Evolutionary conservation across 495 filamentous ascomycete genomes (phyloP), one percentile per base, ranked within the genome.

Genomic region (Aspergillus homomorphus): DNA sequence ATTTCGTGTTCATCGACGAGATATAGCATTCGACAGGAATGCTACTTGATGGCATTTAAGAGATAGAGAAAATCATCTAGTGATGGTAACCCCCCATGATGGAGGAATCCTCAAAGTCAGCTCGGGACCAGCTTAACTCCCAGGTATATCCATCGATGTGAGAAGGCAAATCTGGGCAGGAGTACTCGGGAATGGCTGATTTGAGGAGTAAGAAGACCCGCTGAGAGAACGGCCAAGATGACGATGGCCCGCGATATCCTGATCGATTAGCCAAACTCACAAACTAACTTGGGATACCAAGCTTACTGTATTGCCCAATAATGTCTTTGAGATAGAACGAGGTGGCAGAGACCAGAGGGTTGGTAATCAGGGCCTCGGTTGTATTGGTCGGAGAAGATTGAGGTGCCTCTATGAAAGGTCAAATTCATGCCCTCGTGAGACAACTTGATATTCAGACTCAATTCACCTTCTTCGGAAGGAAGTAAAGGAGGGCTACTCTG

Each of bases 141-240:
- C 53, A 55, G 4, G 53, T 46, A 24, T 21, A 45, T 26, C 41
- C 53, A 55, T 55, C 53, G 21, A 55, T 28, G 20, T 55, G 53
- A 26, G 45, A 55, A 8, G 53, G 53, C 9, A 55, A 14, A 28
- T 55, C 41, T 45, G 53, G 53, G 10, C 38, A 24, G 2, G 53
- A 38, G 19, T 26, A 55, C 16, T 26, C 41, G 1, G 53, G 53
- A 16, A 55, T 1, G 2, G 10, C 53, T 2, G 5, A n/a, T 28
- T 55, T 55, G 19, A 55, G 19, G 2, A 45, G 21, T 5, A 55
- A 19, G 33, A 55, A 55, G 20, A 55, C 22, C 1, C 53, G 53
- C 42, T 55, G 53, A 22, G 53, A 55, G 18, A 55, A 55, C 0
- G 53, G 9, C 53, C 53, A 55, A 0, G 53, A 45, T 1, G 53